Base-by-base conservation (phyloP, 1,284 basidiomycete genomes). In the Thecaphora frezii region DNA sequence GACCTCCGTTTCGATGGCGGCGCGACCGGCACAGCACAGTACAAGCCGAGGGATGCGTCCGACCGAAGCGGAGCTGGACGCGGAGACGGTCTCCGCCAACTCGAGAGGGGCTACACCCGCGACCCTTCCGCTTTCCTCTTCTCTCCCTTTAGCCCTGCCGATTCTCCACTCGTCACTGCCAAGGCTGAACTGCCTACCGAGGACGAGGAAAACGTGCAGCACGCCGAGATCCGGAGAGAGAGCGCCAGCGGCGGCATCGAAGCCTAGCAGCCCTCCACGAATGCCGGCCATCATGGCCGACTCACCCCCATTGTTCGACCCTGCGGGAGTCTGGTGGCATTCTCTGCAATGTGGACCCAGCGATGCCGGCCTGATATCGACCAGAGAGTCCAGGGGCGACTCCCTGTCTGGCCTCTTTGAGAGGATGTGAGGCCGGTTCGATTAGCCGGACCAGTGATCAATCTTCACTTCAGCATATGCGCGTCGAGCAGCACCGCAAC, bases 101-200 rank as follows among this genome's bases (percentile, higher is more conserved):
- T n/a, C n/a, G n/a, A n/a, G n/a, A 49, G 42, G 7, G 54, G 56
- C 24, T 58, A 57, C 44, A 60, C 58, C 21, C 50, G 64, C 26
- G 64, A 66, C 45, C 64, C 64, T 1, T 62, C 58, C 41, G 64
- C 53, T 1, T 68, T 65, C 51, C 69, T 65, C 53, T 71, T 71
- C 44, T 58, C 59, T 21, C 69, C 69, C 2, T 71, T 71, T 44
- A 66, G 62, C 23, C 69, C 69, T 9, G 57, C 66, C 13, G 62
- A 65, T 26, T 69, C 66, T 23, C 69, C 69, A 1, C 18, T 69
- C 1, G 65, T 69, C 3, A 63, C 63, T 5, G 66, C 56, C 19
- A 57, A 54, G 21, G 39, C 53, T 3, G 62, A 69, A 19, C 56
- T 69, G 26, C 62, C 66, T 4, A 41, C 51, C n/a, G 39, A 41